Evolutionary conservation across 805 yeast genomes (phyloP), one percentile per base, ranked within the genome.

Genomic region (Wickerhamia fluorescens): DNA sequence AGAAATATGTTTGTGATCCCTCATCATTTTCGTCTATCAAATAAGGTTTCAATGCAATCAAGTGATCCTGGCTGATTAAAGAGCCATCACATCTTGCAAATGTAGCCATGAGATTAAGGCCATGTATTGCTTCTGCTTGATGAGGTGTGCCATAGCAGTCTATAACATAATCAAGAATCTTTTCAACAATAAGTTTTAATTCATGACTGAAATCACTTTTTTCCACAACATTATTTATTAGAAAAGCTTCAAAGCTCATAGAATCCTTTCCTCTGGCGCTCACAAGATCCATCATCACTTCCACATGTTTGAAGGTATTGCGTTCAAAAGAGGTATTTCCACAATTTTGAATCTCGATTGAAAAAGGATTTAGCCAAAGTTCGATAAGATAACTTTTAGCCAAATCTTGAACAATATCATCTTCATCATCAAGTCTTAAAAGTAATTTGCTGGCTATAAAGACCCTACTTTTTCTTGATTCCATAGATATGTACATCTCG

Each of bases 401-500:
- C 6, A 58, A 38, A 1, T 68, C 73, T 6, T 62, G 53, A 11
- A 54, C 33, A 1, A 56, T 34, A 20, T 71, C 76, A 38, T 86
- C 94, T 36, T 79, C 88, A 47, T 84, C 95, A 30, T 80, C 80
- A 1, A 75, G 36, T 33, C 78, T 58, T 35, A 58, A 53, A 6
- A 85, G 44, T 4, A 84, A 52, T 27, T 61, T 66, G n/a, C 71
- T 69, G 3, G 73, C 51, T 3, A 78, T 65, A 24, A 49, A 58
- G 0, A 61, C 52, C 35, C 63, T 67, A 25, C 62, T 44, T 1
- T 43, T 27, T 1, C 30, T 28, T 15, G 59, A 56, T 0, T 41
- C 29, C 0, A 69, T 51, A 6, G 45, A 43, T 4, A 45, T 40
- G 42, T 71, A 78, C 42, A 83, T 62, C 6, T 49, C 56, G 19